Conservation (phyloP, 2,329 filamentous ascomycete genomes). For the Colletotrichum lentis region DNA sequence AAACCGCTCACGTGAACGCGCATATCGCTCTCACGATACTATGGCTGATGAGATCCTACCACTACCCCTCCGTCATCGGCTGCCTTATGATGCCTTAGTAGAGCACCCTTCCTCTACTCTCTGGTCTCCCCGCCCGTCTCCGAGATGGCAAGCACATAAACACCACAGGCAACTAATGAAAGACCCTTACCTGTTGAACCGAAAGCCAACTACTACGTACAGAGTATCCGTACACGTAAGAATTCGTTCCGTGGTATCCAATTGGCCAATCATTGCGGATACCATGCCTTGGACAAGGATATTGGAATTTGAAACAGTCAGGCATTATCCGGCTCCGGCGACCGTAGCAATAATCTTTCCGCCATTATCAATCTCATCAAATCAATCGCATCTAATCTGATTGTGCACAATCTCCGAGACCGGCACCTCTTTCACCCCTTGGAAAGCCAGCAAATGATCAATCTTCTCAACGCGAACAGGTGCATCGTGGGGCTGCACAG, state of each 20-base stretch:
- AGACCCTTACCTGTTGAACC: background rate
- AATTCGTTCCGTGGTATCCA: background rate
- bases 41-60: background rate
- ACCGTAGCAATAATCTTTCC: constrained; percentile 26
- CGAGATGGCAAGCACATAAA: background rate
- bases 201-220: background rate
- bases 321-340: constrained; percentile 4
- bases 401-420: constrained; percentile 26
- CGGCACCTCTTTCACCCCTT: constrained; percentile 1
- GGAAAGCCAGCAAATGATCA: constrained; percentile 1
- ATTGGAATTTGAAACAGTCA: background rate
- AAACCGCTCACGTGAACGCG: constrained; percentile 18
- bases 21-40: background rate
- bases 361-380: constrained; percentile 38
- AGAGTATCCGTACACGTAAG: too few species aligned
- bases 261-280: background rate
- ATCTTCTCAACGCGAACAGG: background rate
- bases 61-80: background rate
- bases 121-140: background rate
- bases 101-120: background rate
- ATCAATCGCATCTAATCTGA: constrained; percentile 39
- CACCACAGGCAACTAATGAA: background rate
- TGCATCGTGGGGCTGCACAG: constrained; percentile 10
- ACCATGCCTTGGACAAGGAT: background rate
- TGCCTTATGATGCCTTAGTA: background rate